These are phyloP conservation scores for Mycosphaerella sp. DNA, from an alignment of 2,329 filamentous ascomycete species.

Conservation along the genomic window DNA sequence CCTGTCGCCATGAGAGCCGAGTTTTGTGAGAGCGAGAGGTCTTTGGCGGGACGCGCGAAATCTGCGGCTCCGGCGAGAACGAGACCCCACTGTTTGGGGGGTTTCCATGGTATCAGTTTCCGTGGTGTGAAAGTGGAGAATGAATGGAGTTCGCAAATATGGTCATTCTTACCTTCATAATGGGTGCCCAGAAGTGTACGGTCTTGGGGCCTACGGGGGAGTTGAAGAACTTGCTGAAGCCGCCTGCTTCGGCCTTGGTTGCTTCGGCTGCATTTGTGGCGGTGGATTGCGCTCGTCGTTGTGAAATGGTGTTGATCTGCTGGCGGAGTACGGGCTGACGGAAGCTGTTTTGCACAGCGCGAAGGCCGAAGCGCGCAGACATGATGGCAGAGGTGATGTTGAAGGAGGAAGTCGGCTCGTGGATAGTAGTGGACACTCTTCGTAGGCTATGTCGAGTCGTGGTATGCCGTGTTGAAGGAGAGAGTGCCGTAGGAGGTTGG, in stretches of 20 bases:
- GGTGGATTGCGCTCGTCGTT: slow-evolving; percentile 61
- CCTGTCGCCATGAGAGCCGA: slow-evolving; percentile 82
- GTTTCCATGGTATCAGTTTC: too few relatives aligned
- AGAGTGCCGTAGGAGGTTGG: neutral
- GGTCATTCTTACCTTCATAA: slow-evolving; percentile 68
- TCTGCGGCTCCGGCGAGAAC: slow-evolving; percentile 90
- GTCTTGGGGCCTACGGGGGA: slow-evolving; percentile 57
- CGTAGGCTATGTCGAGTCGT: neutral
- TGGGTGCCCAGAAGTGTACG: slow-evolving; percentile 97
- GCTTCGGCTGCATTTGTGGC: slow-evolving; percentile 46
- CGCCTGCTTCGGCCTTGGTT: slow-evolving; percentile 34
- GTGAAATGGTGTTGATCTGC: slow-evolving; percentile 39
- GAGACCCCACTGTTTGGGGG: slow-evolving; percentile 73
- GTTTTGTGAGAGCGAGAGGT: slow-evolving; percentile 91
- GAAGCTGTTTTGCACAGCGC: slow-evolving; percentile 49
- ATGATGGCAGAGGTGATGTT: slow-evolving; percentile 31
- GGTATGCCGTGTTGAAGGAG: neutral
- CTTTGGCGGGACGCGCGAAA: slow-evolving; percentile 82
- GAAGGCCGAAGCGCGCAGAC: slow-evolving; percentile 54
- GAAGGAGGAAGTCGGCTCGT: neutral
- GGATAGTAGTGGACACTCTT: neutral
- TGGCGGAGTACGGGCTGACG: slow-evolving; percentile 49
- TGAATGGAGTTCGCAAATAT: neutral
- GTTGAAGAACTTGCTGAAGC: slow-evolving; percentile 63
- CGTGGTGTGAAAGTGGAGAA: too few relatives aligned